These are phyloP conservation scores for Cercospora berteroae DNA, from an alignment of 2,329 filamentous ascomycete species.

Conservation along the genomic window DNA sequence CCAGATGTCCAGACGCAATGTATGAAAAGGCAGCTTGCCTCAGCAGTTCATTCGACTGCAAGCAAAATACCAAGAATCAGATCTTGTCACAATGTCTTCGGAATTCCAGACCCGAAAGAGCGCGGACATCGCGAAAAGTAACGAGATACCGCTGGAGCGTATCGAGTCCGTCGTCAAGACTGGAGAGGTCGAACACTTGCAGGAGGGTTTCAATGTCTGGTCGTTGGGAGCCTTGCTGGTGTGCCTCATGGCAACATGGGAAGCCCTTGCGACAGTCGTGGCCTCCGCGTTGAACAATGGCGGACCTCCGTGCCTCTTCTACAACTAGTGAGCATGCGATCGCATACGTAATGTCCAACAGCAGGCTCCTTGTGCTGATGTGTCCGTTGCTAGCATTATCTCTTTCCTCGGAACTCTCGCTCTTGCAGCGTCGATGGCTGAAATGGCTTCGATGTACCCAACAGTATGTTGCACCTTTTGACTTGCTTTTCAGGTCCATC, in stretches of 20 bases:
- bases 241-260: conserved; percentile 54
- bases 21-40: neutral
- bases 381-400: conserved; percentile 37
- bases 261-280: conserved; percentile 50
- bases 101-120: conserved; percentile 2
- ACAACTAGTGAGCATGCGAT: conserved; percentile 41
- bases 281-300: conserved; percentile 47
- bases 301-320: conserved; percentile 49
- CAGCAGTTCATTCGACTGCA: neutral
- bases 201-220: conserved; percentile 35
- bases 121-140: conserved; percentile 5
- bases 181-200: conserved; percentile 17
- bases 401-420: conserved; percentile 44
- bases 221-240: conserved; percentile 48
- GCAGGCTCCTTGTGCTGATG: neutral
- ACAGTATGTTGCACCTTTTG: conserved; percentile 29
- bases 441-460: conserved; percentile 43
- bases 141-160: conserved; percentile 14
- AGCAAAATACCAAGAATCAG: neutral
- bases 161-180: conserved; percentile 15
- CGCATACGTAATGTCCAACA: neutral
- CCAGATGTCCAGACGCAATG: neutral
- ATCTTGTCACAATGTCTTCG: neutral
- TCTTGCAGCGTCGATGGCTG: conserved; percentile 43
- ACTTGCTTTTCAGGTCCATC: neutral